These are phyloP conservation scores for Clonostachys chloroleuca DNA, from an alignment of 2,329 filamentous ascomycete species.

Conservation along the genomic window DNA sequence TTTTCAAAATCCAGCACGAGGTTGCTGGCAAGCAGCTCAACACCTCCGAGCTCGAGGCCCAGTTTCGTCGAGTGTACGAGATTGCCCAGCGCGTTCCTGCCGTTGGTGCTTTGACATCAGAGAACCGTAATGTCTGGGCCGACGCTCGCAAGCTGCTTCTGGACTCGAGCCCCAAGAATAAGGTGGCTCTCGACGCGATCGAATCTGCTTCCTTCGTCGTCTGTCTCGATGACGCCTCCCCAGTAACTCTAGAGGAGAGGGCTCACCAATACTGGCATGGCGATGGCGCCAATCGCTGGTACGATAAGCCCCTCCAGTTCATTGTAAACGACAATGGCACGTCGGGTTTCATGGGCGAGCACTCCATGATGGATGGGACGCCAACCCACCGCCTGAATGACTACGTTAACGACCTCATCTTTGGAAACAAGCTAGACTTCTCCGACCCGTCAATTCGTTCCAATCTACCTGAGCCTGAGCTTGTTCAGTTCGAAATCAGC, in stretches of 20 bases:
- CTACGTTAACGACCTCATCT: slow-evolving; percentile 86
- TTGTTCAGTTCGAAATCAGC: slow-evolving; percentile 75
- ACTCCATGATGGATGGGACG: slow-evolving; percentile 99
- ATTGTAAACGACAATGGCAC: slow-evolving; percentile 98
- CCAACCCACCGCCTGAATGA: slow-evolving; percentile 96
- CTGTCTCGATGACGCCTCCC: slow-evolving; percentile 87
- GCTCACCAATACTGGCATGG: slow-evolving; percentile 98
- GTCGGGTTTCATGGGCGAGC: slow-evolving; percentile 95
- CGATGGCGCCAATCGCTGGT: slow-evolving; percentile 94
- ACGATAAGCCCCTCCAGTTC: slow-evolving; percentile 96
- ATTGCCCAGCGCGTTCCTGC: slow-evolving; percentile 66
- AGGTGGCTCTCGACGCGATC: slow-evolving; percentile 71
- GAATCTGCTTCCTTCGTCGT: slow-evolving; percentile 88
- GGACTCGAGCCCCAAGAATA: slow-evolving; percentile 73
- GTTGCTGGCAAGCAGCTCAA: slow-evolving; percentile 81
- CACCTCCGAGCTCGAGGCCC: slow-evolving; percentile 81
- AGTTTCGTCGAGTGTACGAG: slow-evolving; percentile 83
- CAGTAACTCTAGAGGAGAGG: slow-evolving; percentile 92
- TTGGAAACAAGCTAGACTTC: slow-evolving; percentile 91
- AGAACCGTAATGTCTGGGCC: slow-evolving; percentile 92
- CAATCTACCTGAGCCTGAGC: slow-evolving; percentile 74
- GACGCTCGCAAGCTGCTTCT: slow-evolving; percentile 76
- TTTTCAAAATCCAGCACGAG: slow-evolving; percentile 88
- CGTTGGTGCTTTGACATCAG: slow-evolving; percentile 80
- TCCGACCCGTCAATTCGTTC: slow-evolving; percentile 74